Base-by-base conservation (phyloP, 805 yeast genomes). In the Ogataea pignaliae region DNA sequence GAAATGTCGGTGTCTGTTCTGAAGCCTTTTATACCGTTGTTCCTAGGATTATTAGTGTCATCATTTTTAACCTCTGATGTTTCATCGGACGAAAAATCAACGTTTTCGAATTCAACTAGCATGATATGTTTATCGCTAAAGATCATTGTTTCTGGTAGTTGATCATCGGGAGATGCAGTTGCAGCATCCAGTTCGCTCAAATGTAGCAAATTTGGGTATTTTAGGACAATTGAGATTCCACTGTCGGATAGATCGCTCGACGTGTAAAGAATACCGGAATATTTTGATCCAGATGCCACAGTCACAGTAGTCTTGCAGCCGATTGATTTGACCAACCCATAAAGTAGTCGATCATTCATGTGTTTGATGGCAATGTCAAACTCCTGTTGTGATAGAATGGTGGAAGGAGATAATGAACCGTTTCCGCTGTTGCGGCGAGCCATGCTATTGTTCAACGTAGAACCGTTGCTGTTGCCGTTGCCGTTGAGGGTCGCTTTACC, bases 1-100 rank as follows among this genome's bases (percentile, higher is more conserved):
- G 91, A 79, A 42, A 93, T 91, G 60, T 87, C 98, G 2, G 81
- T 67, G 63, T 91, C 99, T 1, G 97, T 93, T 61, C 78, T 81
- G 70, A 91, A 91, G 11, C 64, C 62, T 29, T 39, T 45, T 15
- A 45, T 14, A n/a, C 10, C 13, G 10, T 10, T 10, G 8, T 15
- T 42, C 47, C 9, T 48, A n/a, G 9, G 55, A 46, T 31, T 48
- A 40, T 8, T 48, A 45, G 5, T 51, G 40, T 44, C 34, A 18
- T 34, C 28, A 34, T 41, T 37, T 18, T 34, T 5, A 11, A 36
- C 9, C 26, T 37, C 33, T 16, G 14, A 14, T 13, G 44, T 12
- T 14, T 42, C 51, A 12, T 10, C 30, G 9, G 48, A 36, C 1
- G 44, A 21, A 29, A 72, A 53, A 52, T 72, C 70, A 30, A 75